These are phyloP conservation scores for Lanmaoa pseudosensibilis DNA, from an alignment of 768 basidiomycete genomes.

Conservation along the genomic window DNA sequence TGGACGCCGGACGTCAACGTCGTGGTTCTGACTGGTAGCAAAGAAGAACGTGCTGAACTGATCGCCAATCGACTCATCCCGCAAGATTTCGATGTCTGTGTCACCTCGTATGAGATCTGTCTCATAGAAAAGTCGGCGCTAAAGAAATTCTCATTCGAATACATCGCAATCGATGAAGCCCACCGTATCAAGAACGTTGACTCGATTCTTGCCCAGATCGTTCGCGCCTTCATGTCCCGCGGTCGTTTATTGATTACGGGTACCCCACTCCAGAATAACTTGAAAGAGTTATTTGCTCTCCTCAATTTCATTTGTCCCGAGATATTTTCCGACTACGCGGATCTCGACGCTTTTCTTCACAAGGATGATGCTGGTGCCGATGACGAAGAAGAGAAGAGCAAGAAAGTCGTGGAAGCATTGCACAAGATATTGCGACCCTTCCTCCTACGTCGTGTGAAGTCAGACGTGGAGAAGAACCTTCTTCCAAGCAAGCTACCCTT, in stretches of 20 bases:
- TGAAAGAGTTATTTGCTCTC: conserved; percentile 91
- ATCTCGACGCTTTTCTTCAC: conserved; percentile 92
- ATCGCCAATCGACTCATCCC: conserved; percentile 78
- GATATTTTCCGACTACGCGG: conserved; percentile 88
- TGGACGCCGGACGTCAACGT: conserved; percentile 92
- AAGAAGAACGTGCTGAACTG: conserved; percentile 84
- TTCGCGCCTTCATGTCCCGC: conserved; percentile 84
- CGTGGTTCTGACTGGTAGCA: conserved; percentile 79
- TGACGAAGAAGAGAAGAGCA: conserved; percentile 79
- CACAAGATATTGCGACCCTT: conserved; percentile 97
- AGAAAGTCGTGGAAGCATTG: conserved; percentile 92
- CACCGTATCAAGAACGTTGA: conserved; percentile 99
- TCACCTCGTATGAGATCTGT: conserved; percentile 97
- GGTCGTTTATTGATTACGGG: conserved; percentile 94
- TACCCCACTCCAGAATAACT: conserved; percentile 93
- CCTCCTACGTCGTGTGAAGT: conserved; percentile 89
- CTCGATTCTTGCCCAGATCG: conserved; percentile 92
- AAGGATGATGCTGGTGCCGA: conserved; percentile 73
- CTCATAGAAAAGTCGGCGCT: conserved; percentile 91
- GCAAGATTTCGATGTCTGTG: conserved; percentile 89
- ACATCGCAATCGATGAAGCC: conserved; percentile 97
- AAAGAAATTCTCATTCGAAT: conserved; percentile 95
- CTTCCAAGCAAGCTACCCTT: conserved; percentile 66
- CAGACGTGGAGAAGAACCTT: conserved; percentile 94
- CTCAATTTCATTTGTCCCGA: conserved; percentile 97